A percentile compares a stretch with the other conserved stretches of the same genome.
These are phyloP conservation scores for Globisporangium alternatum DNA, from an alignment of 352 stramenopile genomes.

Conservation along the genomic window DNA sequence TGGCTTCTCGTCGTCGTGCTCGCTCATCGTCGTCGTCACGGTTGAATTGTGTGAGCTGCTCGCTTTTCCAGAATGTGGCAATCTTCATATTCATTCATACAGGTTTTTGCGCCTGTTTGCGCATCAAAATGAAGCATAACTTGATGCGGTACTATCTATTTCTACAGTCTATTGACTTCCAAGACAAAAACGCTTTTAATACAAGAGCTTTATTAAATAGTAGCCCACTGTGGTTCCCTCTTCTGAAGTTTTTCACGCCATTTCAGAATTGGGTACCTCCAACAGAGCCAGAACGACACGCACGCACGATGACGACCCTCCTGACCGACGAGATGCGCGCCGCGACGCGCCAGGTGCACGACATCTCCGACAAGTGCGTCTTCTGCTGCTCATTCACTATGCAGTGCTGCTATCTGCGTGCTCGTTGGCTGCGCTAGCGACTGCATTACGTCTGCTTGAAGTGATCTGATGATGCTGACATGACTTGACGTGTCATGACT, in stretches of 20 bases:
- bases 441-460: not conserved
- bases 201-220: not conserved
- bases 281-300: not conserved
- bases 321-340: conserved; percentile 50
- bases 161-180: not conserved
- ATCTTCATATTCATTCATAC: conserved; percentile 2
- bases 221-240: not conserved
- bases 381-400: not conserved
- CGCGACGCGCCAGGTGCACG: conserved; percentile 46
- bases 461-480: not conserved
- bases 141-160: not conserved
- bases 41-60: not conserved
- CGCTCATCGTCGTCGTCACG: not conserved
- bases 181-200: not conserved
- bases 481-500: not conserved
- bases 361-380: conserved; percentile 52
- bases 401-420: not conserved
- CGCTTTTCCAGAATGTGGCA: not conserved
- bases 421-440: not conserved
- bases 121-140: not conserved
- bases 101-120: not conserved
- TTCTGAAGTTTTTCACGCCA: conserved; percentile 6
- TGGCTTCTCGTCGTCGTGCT: not conserved
- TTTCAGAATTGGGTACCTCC: conserved; percentile 4
- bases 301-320: conserved; percentile 5